Evolutionary conservation across 257 asterid species (phyloP).

Genomic region (Solanum pennellii): DNA sequence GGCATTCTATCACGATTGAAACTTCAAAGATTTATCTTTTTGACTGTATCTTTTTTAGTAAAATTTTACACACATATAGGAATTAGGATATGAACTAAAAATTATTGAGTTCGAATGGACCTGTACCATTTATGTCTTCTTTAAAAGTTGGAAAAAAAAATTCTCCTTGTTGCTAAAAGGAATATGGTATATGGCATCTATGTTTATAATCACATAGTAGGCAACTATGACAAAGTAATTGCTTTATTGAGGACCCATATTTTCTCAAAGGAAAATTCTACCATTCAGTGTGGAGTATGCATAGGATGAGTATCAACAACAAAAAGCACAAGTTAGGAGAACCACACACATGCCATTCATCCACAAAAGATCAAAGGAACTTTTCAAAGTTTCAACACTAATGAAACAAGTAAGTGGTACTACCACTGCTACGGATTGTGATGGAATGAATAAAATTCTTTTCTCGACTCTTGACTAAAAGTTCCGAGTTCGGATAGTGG

Average conservation of each 20-base stretch:
- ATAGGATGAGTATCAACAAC: not conserved
- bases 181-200: not conserved
- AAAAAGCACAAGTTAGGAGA: not conserved
- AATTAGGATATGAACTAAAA: not conserved
- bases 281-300: not conserved
- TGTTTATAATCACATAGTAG: not conserved
- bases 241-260: not conserved
- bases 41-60: not conserved
- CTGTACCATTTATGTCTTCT: not conserved
- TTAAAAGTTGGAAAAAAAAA: not conserved
- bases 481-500: accelerated
- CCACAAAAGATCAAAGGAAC: not conserved
- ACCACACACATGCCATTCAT: not conserved
- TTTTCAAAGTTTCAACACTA: not conserved
- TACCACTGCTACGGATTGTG: not conserved
- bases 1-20: not conserved
- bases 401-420: not conserved
- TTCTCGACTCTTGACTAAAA: not conserved
- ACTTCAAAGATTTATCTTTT: not conserved
- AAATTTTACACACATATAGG: not conserved
- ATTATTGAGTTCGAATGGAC: not conserved
- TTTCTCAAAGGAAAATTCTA: not conserved
- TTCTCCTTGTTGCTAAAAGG: not conserved
- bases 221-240: not conserved
- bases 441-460: not conserved